Evolutionary conservation across 108 stramenopile genomes (phyloP), one percentile per base, ranked within the genome.

Genomic region (Conticribra guillardii): DNA sequence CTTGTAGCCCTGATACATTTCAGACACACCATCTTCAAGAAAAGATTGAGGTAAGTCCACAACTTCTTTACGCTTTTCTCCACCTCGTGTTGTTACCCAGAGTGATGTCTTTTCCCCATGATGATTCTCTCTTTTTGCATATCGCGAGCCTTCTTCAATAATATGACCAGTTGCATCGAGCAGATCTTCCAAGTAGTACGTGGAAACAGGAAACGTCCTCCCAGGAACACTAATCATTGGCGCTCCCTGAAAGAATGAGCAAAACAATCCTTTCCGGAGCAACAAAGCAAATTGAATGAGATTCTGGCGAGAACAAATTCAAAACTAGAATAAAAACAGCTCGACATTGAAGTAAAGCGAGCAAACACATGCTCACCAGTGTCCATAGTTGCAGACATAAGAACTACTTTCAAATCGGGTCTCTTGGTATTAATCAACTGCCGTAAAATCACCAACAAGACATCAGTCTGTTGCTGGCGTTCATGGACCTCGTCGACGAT

Each of bases 401-500:
- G 74, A 37, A 93, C 76, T 30, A 86, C 84, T 64, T 93, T 93
- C 54, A 93, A 61, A 60, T 92, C 87, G 23, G 66, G 77, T 21
- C 89, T 55, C 14, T 86, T 79, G 15, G 81, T 83, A 44, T 50
- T 33, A 15, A 98, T 65, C 3, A 97, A 74, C 19, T 83, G 60
- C 41, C 92, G 80, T 34, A 99, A 65, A 16, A 92, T 80, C 49
- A 97, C 82, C 50, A 99, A 67, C 14, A 99, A 83, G 30, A 99
- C 90, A 76, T 99, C 99, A 45, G 82, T 78, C 56, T 95, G 85
- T 47, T 92, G 78, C 17, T 82, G 64, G 24, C 94, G 82, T 58
- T 96, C 99, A 71, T 99, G 97, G 23, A 98, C 97, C 71, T 99
- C 99, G 67, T 99, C 99, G 0, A 99, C 93, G 18, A 97, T 52